A percentile compares a stretch with the other conserved stretches of the same genome.
phyloP scores from a whole-genome alignment of 2,329 filamentous ascomycete species.

The Colletotrichum musae region DNA sequence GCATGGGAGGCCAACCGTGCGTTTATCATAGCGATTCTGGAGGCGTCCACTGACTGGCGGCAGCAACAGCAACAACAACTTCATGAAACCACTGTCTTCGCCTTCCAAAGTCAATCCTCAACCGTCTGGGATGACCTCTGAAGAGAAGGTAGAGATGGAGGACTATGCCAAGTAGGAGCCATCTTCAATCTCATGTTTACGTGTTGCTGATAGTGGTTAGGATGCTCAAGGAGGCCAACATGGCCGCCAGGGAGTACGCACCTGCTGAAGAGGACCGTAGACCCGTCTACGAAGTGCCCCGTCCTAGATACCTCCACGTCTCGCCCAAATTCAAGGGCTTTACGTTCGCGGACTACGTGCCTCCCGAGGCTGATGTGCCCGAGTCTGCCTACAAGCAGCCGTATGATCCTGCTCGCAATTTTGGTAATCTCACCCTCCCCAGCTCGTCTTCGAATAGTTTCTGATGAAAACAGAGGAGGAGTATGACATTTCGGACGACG shows the following conservation, averaged over 20 bases:
- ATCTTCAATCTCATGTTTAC: not conserved
- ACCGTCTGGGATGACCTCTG: not conserved
- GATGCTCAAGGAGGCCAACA: conserved; percentile 33
- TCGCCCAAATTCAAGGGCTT: conserved; percentile 29
- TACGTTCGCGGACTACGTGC: conserved; percentile 30
- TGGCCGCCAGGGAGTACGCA: conserved; percentile 27
- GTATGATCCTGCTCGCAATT: conserved; percentile 25
- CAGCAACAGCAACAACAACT: not conserved
- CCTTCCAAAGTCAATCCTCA: not conserved
- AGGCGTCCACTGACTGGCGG: no score
- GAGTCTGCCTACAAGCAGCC: conserved; percentile 20
- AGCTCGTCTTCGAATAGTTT: not conserved
- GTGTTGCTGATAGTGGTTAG: conserved; percentile 1
- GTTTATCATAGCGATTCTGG: not conserved
- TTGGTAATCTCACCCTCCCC: conserved; percentile 6
- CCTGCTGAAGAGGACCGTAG: conserved; percentile 28
- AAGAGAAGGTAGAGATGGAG: not conserved
- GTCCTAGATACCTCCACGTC: conserved; percentile 41
- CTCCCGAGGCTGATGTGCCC: not conserved
- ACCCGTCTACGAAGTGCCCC: conserved; percentile 35
- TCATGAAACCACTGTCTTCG: not conserved
- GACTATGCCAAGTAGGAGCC: conserved; percentile 20
- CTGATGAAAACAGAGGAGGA: conserved; percentile 26
- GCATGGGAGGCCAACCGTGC: no score
- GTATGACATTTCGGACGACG: conserved; percentile 55